Percentiles rank a stretch among this genome's conserved stretches.
phyloP scores from a whole-genome alignment of 768 basidiomycete species.

The Trametopsis cervina region DNA sequence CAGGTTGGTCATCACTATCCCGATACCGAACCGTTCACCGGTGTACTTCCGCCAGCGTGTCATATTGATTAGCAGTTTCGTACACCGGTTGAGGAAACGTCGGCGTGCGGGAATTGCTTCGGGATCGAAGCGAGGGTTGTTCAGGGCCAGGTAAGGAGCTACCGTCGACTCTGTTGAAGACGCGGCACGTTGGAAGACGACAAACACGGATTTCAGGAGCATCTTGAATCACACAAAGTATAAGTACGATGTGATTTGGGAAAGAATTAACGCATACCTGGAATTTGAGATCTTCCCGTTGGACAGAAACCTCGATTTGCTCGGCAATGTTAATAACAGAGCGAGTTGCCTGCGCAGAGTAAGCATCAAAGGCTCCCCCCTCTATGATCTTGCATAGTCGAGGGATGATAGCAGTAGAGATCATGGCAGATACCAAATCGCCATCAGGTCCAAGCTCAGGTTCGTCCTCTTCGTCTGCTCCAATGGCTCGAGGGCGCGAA shows the following conservation, averaged over 20 bases:
- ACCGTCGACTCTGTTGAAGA: constrained; percentile 43
- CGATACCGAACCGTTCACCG: constrained; percentile 52
- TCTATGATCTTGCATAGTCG: constrained; percentile 67
- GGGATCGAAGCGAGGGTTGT: constrained; percentile 59
- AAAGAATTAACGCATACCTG: constrained; percentile 37
- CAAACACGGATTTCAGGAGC: constrained; percentile 47
- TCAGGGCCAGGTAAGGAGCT: constrained; percentile 39
- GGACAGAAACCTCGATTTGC: constrained; percentile 72
- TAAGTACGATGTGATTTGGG: neutral
- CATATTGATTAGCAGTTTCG: constrained; percentile 71
- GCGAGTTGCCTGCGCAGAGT: constrained; percentile 57
- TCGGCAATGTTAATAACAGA: constrained; percentile 70
- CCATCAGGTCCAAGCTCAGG: constrained; percentile 73
- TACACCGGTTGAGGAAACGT: constrained; percentile 57
- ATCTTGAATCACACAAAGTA: constrained; percentile 30
- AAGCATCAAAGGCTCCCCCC: constrained; percentile 77
- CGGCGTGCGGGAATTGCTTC: constrained; percentile 64
- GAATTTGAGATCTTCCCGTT: constrained; percentile 52
- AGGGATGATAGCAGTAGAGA: constrained; percentile 78
- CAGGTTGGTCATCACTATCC: constrained; percentile 45
- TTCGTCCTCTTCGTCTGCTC: constrained; percentile 31
- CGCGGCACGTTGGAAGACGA: constrained; percentile 49
- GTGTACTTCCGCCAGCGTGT: constrained; percentile 71
- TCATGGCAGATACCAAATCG: constrained; percentile 82
- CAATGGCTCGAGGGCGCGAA: constrained; percentile 39